Percentiles rank a stretch among this genome's conserved stretches.
These are phyloP conservation scores for Neofusicoccum umdonicola DNA, from an alignment of 2,329 filamentous ascomycete species.

Conservation along the genomic window DNA sequence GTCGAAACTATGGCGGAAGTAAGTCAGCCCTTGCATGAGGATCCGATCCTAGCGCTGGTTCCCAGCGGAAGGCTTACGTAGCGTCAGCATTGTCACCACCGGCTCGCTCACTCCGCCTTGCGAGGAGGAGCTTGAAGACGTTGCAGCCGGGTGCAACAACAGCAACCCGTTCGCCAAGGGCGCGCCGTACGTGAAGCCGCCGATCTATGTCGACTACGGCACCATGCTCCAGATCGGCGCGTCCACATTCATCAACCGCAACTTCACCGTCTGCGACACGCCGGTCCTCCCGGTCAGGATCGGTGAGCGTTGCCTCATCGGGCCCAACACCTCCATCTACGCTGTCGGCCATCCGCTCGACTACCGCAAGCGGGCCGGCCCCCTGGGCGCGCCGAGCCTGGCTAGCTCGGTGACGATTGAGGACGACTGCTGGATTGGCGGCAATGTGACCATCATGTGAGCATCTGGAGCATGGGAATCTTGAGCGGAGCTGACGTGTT, in stretches of 20 bases:
- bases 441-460: conserved; percentile 54
- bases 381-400: conserved; percentile 13
- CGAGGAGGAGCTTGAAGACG: not conserved
- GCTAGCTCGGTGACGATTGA: conserved; percentile 50
- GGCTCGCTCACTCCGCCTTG: conserved; percentile 9
- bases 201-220: conserved; percentile 63
- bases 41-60: not conserved
- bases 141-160: not conserved
- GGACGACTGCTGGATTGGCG: conserved; percentile 46
- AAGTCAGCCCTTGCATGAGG: not conserved
- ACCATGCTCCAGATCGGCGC: conserved; percentile 63
- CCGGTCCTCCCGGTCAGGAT: conserved; percentile 47
- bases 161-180: conserved; percentile 9
- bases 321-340: conserved; percentile 53
- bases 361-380: conserved; percentile 27
- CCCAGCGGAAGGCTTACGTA: not conserved
- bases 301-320: conserved; percentile 52
- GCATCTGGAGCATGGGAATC: not conserved
- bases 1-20: conserved; percentile 18
- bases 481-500: not conserved
- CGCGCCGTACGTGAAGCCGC: conserved; percentile 44
- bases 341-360: conserved; percentile 55
- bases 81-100: conserved; percentile 5
- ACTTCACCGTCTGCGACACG: conserved; percentile 53
- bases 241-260: conserved; percentile 64